These are phyloP conservation scores for Alternaria infectoria DNA, from an alignment of 2,329 filamentous ascomycete genomes.

Conservation along the genomic window DNA sequence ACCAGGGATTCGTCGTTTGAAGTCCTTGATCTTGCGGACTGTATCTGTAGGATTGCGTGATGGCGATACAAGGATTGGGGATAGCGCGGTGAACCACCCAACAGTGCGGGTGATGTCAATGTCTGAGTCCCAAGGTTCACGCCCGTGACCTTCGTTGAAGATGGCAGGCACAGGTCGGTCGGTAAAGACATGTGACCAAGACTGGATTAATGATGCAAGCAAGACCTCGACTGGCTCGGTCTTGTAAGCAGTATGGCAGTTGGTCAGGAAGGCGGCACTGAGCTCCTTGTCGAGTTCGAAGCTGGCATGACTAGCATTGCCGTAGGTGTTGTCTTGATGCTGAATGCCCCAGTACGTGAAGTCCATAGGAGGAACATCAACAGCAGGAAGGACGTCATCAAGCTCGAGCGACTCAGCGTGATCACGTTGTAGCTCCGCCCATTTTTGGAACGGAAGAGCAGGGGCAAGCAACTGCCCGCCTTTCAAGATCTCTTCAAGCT, in stretches of 20 bases:
- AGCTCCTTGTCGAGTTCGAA: slow-evolving; percentile 39
- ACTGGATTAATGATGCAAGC: slow-evolving; percentile 62
- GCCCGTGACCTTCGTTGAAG: slow-evolving; percentile 51
- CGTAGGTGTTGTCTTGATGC: slow-evolving; percentile 45
- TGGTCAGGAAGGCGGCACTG: slow-evolving; percentile 35
- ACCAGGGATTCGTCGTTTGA: slow-evolving; percentile 46
- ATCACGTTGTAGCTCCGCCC: slow-evolving; percentile 47
- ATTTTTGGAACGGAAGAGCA: slow-evolving; percentile 46
- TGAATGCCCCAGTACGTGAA: slow-evolving; percentile 50
- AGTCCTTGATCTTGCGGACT: slow-evolving; percentile 63
- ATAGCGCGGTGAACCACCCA: slow-evolving; percentile 65
- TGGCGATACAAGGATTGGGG: slow-evolving; percentile 49
- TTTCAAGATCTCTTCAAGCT: slow-evolving; percentile 51
- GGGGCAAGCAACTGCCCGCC: slow-evolving; percentile 41
- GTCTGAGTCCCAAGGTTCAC: slow-evolving; percentile 50
- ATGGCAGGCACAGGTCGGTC: slow-evolving; percentile 60
- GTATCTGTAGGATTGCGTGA: slow-evolving; percentile 52
- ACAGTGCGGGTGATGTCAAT: slow-evolving; percentile 64
- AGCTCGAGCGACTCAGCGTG: slow-evolving; percentile 35
- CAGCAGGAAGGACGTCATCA: slow-evolving; percentile 34
- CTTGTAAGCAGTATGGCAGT: slow-evolving; percentile 54
- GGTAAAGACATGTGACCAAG: slow-evolving; percentile 62
- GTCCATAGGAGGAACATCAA: slow-evolving; percentile 40
- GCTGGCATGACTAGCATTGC: slow-evolving; percentile 41
- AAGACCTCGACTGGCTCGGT: slow-evolving; percentile 63